Percentiles rank a stretch among this genome's conserved stretches.
phyloP scores from a whole-genome alignment of 768 basidiomycete species.

The Lactarius trivialis region DNA sequence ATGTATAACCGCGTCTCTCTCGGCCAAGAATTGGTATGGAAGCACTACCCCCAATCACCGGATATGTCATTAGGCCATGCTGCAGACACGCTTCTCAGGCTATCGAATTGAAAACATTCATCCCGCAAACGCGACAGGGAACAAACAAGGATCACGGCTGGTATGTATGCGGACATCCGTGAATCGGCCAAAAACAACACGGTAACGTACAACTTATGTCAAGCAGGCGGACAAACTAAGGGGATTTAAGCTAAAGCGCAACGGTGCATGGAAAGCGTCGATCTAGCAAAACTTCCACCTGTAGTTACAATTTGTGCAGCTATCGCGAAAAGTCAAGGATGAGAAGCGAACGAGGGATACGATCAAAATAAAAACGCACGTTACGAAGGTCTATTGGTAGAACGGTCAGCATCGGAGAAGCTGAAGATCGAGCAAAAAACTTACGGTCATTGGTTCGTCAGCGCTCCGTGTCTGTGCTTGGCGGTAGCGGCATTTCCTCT shows the following conservation, averaged over 20 bases:
- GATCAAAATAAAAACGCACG: constrained; percentile 47
- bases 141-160: neutral
- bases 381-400: constrained; percentile 70
- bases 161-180: constrained; percentile 9
- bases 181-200: neutral
- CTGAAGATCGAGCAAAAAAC: constrained; percentile 27
- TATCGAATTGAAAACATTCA: neutral
- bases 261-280: neutral
- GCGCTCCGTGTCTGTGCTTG: constrained; percentile 97
- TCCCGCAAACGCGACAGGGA: neutral
- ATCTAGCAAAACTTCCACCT: constrained; percentile 61
- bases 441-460: constrained; percentile 96
- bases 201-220: neutral
- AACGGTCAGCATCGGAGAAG: constrained; percentile 14
- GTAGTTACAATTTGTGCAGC: constrained; percentile 64
- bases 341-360: constrained; percentile 4
- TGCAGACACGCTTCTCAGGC: neutral
- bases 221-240: neutral
- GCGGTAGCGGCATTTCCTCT: constrained; percentile 86
- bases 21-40: neutral
- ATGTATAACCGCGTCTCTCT: neutral
- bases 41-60: neutral
- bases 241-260: constrained; percentile 11
- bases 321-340: constrained; percentile 24
- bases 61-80: neutral